These are phyloP conservation scores for Astragalus glycyphyllos DNA, from an alignment of 306 rosid species.

Conservation along the genomic window DNA sequence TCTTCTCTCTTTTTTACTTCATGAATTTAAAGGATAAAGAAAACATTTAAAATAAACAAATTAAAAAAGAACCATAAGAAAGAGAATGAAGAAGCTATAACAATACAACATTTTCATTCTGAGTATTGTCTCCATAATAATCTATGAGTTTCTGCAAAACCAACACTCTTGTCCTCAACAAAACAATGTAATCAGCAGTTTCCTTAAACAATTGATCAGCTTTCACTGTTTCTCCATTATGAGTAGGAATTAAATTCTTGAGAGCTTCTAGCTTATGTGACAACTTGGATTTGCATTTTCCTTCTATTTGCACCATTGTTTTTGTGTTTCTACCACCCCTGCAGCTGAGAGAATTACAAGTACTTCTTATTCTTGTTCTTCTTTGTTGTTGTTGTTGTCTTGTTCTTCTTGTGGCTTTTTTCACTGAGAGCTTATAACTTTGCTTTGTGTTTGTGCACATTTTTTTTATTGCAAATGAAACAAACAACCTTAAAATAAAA, in stretches of 20 bases:
- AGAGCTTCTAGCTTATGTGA: slow-evolving; percentile 65
- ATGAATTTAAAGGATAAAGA: slow-evolving; percentile 27
- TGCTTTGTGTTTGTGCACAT: slow-evolving; percentile 64
- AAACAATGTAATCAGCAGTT: slow-evolving; percentile 88
- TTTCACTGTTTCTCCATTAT: slow-evolving; percentile 44
- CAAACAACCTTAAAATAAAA: background rate
- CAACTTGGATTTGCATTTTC: slow-evolving; percentile 50
- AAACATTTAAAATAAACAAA: slow-evolving; percentile 3
- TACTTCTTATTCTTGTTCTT: slow-evolving; percentile 36
- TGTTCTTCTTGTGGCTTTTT: slow-evolving; percentile 47
- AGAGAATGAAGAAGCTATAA: slow-evolving; percentile 39
- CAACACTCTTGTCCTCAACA: slow-evolving; percentile 64
- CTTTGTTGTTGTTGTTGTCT: slow-evolving; percentile 17
- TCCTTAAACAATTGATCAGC: slow-evolving; percentile 73
- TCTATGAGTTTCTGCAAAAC: slow-evolving; percentile 79
- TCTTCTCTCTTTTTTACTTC: slow-evolving; percentile 19
- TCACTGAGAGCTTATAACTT: slow-evolving; percentile 50
- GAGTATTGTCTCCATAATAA: slow-evolving; percentile 58
- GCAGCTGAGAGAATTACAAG: slow-evolving; percentile 33
- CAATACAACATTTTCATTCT: slow-evolving; percentile 51
- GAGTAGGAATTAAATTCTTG: slow-evolving; percentile 69
- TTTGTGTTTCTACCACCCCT: slow-evolving; percentile 50
- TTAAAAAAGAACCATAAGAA: slow-evolving; percentile 11
- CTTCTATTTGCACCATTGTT: slow-evolving; percentile 38
- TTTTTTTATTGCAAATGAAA: background rate